phyloP scores from a whole-genome alignment of 148 eudicot genomes.

The Vaccinium macrocarpon region DNA sequence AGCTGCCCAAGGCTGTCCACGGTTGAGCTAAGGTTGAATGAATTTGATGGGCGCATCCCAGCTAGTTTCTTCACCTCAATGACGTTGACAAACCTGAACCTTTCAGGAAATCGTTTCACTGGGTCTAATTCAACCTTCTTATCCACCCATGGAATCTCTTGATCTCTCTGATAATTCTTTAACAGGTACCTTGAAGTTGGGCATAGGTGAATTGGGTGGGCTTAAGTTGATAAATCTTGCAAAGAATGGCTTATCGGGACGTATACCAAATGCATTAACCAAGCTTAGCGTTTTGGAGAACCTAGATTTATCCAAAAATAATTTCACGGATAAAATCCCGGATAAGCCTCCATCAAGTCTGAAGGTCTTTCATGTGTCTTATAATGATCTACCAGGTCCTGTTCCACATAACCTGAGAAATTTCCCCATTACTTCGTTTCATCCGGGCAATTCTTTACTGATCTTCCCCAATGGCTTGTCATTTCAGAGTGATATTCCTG shows the following conservation, averaged over 20 bases:
- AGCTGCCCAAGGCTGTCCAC: constrained; percentile 40
- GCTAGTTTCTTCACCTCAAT: constrained; percentile 56
- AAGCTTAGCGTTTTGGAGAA: constrained; percentile 53
- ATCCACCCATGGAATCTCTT: constrained; percentile 64
- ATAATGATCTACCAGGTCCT: constrained; percentile 60
- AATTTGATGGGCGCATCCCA: constrained; percentile 74
- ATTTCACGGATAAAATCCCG: constrained; percentile 65
- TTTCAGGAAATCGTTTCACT: constrained; percentile 66
- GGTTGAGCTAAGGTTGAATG: constrained; percentile 72
- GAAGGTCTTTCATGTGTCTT: constrained; percentile 52
- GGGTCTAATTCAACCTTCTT: constrained; percentile 54
- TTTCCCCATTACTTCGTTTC: constrained; percentile 61
- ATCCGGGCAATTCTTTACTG: constrained; percentile 69
- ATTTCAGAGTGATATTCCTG: constrained; percentile 22
- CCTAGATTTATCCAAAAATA: constrained; percentile 78
- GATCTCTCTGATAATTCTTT: constrained; percentile 81
- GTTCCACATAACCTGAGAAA: constrained; percentile 59
- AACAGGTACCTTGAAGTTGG: constrained; percentile 51
- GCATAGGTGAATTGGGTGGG: constrained; percentile 53
- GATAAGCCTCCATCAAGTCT: constrained; percentile 60
- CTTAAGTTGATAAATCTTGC: constrained; percentile 71
- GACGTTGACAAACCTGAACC: constrained; percentile 58
- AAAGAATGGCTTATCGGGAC: constrained; percentile 66
- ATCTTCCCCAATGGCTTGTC: constrained; percentile 24
- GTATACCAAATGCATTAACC: constrained; percentile 55